A percentile compares a stretch with the other conserved stretches of the same genome.
phyloP scores from a whole-genome alignment of 208 protist species.

The Leishmania tropica region DNA sequence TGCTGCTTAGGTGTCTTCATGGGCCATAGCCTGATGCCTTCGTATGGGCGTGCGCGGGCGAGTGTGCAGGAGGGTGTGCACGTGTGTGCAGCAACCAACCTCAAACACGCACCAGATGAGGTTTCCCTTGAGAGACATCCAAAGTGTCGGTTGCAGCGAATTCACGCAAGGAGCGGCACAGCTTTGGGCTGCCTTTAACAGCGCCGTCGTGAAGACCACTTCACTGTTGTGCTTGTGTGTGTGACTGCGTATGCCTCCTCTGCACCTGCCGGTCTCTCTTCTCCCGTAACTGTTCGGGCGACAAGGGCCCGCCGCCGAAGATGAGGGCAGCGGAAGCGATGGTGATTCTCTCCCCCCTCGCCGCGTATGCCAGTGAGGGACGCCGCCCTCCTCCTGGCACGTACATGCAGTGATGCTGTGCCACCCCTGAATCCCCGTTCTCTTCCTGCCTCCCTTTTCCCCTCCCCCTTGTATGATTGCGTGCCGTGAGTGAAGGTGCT shows the following conservation, averaged over 20 bases:
- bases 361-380: neutral
- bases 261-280: neutral
- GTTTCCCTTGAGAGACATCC: neutral
- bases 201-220: neutral
- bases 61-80: neutral
- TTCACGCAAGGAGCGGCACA: neutral
- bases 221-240: neutral
- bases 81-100: neutral
- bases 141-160: neutral
- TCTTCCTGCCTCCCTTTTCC: neutral
- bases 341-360: neutral
- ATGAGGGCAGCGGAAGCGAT: neutral
- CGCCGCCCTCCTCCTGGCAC: neutral
- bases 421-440: neutral
- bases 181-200: no score
- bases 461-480: neutral
- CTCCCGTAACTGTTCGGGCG: neutral
- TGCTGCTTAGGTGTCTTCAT: neutral
- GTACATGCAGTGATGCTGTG: neutral
- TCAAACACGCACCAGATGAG: neutral
- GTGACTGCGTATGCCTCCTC: neutral
- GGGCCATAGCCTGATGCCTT: neutral
- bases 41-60: neutral
- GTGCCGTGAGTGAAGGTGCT: neutral
- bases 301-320: neutral